phyloP scores from a whole-genome alignment of 2,329 filamentous ascomycete species.

The Lasiodiplodia sp. region DNA sequence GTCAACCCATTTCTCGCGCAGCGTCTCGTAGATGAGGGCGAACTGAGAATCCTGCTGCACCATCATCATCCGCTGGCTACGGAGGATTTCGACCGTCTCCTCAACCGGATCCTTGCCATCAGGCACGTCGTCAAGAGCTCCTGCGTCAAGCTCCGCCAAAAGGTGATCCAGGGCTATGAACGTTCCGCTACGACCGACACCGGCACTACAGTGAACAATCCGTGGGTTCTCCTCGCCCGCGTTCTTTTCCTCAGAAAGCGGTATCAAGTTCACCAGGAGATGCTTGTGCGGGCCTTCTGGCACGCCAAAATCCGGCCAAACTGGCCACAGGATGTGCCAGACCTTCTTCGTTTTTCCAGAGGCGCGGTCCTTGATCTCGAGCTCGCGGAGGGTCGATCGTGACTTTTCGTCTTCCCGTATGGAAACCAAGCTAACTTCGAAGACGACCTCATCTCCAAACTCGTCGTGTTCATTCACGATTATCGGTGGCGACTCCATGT shows the following conservation, averaged over 20 bases:
- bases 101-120: constrained; percentile 73
- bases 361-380: constrained; percentile 57
- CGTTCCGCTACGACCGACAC: constrained; percentile 91
- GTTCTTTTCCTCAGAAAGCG: constrained; percentile 66
- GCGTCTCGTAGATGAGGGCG: constrained; percentile 85
- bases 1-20: constrained; percentile 77
- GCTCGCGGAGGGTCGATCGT: constrained; percentile 75
- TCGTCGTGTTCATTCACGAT: constrained; percentile 69
- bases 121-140: constrained; percentile 63
- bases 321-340: constrained; percentile 84
- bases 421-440: constrained; percentile 69
- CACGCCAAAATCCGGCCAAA: constrained; percentile 91
- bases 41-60: constrained; percentile 89
- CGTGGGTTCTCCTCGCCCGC: constrained; percentile 60
- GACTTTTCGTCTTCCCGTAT: constrained; percentile 63
- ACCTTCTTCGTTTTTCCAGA: constrained; percentile 67
- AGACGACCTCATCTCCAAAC: constrained; percentile 71
- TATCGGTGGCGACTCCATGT: constrained; percentile 46
- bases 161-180: constrained; percentile 97
- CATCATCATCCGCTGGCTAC: constrained; percentile 93
- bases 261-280: constrained; percentile 74
- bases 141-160: constrained; percentile 79
- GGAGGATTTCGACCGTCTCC: constrained; percentile 78
- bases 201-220: constrained; percentile 77
- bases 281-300: constrained; percentile 72